A percentile compares a stretch with the other conserved stretches of the same genome.
phyloP scores from a whole-genome alignment of 192 early-diverging fungal genomes.

The Mortierella hygrophila region DNA sequence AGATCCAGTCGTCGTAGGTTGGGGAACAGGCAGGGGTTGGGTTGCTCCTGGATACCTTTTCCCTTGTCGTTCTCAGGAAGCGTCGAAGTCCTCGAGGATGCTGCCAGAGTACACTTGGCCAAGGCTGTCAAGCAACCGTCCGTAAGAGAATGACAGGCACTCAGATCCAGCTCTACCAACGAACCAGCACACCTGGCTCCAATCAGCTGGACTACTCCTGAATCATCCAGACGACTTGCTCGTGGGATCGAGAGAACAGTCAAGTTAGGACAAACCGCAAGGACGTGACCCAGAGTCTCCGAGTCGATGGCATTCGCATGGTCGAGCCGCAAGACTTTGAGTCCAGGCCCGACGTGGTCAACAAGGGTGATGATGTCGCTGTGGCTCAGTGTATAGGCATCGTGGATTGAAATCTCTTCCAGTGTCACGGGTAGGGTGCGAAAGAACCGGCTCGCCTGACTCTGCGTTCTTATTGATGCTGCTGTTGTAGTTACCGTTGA shows the following conservation, averaged over 20 bases:
- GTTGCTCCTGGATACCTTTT: constrained; percentile 16
- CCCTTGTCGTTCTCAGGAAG: background rate
- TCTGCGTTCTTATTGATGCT: background rate
- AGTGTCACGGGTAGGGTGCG: constrained; percentile 27
- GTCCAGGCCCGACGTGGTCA: constrained; percentile 11
- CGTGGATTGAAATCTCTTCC: constrained; percentile 40
- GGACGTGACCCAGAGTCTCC: constrained; percentile 23
- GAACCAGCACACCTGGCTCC: constrained; percentile 27
- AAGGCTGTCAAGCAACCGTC: constrained; percentile 30
- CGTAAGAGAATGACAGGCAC: constrained; percentile 32
- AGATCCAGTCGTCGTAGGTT: constrained; percentile 42
- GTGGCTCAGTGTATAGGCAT: constrained; percentile 18
- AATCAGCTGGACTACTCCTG: constrained; percentile 23
- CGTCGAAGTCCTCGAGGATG: background rate
- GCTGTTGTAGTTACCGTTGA: background rate
- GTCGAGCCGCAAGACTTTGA: constrained; percentile 28
- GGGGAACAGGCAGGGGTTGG: constrained; percentile 15
- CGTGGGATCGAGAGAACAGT: constrained; percentile 40
- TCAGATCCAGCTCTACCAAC: constrained; percentile 37
- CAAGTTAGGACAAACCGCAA: constrained; percentile 26
- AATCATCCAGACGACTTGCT: constrained; percentile 31
- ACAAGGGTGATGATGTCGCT: constrained; percentile 34
- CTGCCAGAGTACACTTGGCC: constrained; percentile 1
- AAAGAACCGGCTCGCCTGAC: constrained; percentile 28
- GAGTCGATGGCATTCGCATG: constrained; percentile 30